phyloP scores from a whole-genome alignment of 805 yeast species.

The Pichia ethanolica region DNA sequence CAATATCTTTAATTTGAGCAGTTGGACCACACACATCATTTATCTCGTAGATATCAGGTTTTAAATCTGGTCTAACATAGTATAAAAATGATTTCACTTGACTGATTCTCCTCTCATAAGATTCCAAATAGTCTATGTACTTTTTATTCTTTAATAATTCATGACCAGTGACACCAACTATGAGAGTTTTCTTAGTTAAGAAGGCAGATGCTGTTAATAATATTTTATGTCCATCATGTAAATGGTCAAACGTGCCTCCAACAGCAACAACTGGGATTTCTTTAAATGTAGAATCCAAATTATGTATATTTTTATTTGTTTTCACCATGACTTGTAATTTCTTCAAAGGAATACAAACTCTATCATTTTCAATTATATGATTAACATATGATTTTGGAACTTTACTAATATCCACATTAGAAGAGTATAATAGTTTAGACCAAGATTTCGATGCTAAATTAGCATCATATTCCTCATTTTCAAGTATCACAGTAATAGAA shows the following conservation, averaged over 20 bases:
- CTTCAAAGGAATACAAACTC: too few species aligned
- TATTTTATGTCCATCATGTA: constrained; percentile 93
- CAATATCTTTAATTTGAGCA: constrained; percentile 61
- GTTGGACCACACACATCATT: constrained; percentile 94
- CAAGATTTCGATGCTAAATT: neutral
- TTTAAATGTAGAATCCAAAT: neutral
- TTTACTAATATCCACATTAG: neutral
- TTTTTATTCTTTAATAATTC: constrained; percentile 68
- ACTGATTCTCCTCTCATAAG: constrained; percentile 43
- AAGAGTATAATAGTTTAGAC: neutral
- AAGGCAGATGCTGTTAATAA: constrained; percentile 67
- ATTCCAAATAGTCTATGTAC: constrained; percentile 56
- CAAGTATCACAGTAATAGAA: neutral
- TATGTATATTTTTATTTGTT: neutral
- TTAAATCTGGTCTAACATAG: constrained; percentile 38
- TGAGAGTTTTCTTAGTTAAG: constrained; percentile 44
- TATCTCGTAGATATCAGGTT: constrained; percentile 51
- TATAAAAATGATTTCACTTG: constrained; percentile 44
- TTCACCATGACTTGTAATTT: too few species aligned
- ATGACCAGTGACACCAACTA: constrained; percentile 81
- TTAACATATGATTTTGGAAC: neutral
- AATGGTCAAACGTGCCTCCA: constrained; percentile 96
- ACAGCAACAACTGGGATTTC: constrained; percentile 40
- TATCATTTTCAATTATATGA: neutral
- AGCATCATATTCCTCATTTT: neutral